Conservation (phyloP, 306 rosid species). For the Quercus agrifolia region DNA sequence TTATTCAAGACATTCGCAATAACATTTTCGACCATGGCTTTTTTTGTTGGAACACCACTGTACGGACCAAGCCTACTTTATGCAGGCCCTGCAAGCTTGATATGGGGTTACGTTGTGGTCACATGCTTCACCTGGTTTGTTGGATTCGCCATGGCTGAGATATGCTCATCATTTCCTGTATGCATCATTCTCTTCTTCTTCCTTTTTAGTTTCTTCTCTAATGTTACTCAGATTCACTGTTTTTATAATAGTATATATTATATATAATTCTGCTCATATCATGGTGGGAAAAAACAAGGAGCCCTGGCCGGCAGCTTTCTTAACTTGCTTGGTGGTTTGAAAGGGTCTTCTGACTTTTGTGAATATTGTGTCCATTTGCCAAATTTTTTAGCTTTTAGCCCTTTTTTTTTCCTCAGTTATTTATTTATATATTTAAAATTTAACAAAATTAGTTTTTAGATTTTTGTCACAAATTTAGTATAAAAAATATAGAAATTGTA, state of each 20-base stretch:
- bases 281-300: background rate
- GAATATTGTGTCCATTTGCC: background rate
- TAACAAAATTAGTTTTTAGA: too few species aligned
- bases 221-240: background rate
- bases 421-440: too few species aligned
- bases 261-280: background rate
- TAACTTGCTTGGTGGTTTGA: background rate
- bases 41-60: slow-evolving; percentile 31
- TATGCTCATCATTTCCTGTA: slow-evolving; percentile 37
- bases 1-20: slow-evolving; percentile 32
- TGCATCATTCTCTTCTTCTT: background rate
- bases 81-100: slow-evolving; percentile 33
- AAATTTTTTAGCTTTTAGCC: too few species aligned
- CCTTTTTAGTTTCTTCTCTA: background rate
- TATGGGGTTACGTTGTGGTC: slow-evolving; percentile 28
- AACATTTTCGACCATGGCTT: slow-evolving; percentile 33
- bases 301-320: background rate
- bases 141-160: slow-evolving; percentile 38
- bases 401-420: too few species aligned
- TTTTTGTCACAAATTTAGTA: background rate
- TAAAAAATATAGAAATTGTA: too few species aligned
- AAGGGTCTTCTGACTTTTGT: background rate
- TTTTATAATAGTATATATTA: background rate
- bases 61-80: slow-evolving; percentile 30
- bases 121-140: slow-evolving; percentile 37